Evolutionary conservation across 2,329 filamentous ascomycete genomes (phyloP).

Genomic region (Penicillium crustosum): DNA sequence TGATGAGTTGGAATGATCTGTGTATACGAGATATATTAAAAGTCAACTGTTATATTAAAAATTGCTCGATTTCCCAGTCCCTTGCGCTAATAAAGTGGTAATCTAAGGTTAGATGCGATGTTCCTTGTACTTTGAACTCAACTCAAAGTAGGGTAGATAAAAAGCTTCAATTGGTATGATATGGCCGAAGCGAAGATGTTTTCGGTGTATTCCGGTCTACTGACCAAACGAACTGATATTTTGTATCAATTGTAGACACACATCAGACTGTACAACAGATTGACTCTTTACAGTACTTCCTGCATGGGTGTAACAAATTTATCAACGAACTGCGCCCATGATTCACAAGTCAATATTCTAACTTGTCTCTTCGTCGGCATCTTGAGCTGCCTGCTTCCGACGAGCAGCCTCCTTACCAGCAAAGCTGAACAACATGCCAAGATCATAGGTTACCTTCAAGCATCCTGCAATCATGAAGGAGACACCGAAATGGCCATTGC

Average conservation of each 20-base stretch:
- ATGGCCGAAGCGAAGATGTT: not conserved
- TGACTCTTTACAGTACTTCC: not conserved
- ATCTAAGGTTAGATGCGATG: too few species aligned
- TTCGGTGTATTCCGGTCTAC: not conserved
- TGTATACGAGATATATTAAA: slow-evolving; percentile 15
- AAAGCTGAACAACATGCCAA: slow-evolving; percentile 57
- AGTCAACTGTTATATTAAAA: not conserved
- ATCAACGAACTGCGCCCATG: not conserved
- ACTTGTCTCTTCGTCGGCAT: slow-evolving; percentile 17
- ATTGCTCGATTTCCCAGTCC: not conserved
- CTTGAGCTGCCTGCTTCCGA: slow-evolving; percentile 15
- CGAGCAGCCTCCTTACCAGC: slow-evolving; percentile 28
- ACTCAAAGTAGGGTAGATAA: not conserved
- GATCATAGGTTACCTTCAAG: slow-evolving; percentile 62
- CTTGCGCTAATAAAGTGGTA: not conserved
- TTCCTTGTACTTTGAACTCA: not conserved
- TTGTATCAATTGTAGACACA: not conserved
- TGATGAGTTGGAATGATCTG: slow-evolving; percentile 7
- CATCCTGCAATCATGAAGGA: slow-evolving; percentile 63
- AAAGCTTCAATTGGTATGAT: not conserved
- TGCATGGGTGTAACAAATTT: too few species aligned
- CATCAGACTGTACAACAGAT: not conserved
- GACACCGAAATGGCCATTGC: slow-evolving; percentile 58
- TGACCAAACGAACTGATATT: not conserved
- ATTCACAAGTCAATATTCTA: not conserved